Conservation (phyloP, 768 basidiomycete species). For the Suillus paluster region DNA sequence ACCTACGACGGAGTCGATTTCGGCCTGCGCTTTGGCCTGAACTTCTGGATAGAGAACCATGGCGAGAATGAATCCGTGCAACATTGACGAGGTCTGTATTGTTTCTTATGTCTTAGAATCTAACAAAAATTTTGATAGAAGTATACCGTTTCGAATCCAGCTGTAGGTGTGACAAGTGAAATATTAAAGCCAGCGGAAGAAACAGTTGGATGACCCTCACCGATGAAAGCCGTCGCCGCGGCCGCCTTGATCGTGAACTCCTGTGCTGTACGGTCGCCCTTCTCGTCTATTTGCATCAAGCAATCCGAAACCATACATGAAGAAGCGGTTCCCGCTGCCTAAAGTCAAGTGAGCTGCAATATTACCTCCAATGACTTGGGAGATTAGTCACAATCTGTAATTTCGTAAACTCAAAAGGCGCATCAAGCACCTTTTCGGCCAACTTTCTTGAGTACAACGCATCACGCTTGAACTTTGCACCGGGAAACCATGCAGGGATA, state of each 20-base stretch:
- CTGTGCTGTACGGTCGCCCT: conserved; percentile 5
- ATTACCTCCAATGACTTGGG: neutral
- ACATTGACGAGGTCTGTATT: conserved; percentile 18
- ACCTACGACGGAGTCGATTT: conserved; percentile 23
- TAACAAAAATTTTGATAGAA: neutral
- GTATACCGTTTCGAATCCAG: neutral
- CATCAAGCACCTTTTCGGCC: conserved; percentile 18
- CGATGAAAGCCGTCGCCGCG: conserved; percentile 24
- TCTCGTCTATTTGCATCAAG: conserved; percentile 9
- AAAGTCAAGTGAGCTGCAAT: neutral
- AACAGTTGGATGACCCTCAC: conserved; percentile 13
- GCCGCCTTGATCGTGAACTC: conserved; percentile 25
- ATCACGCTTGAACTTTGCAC: conserved; percentile 15
- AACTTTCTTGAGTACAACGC: conserved; percentile 15
- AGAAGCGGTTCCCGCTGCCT: conserved; percentile 26
- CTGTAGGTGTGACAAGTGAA: neutral
- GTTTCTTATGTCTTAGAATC: neutral
- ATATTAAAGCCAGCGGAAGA: neutral
- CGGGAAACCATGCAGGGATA: conserved; percentile 25
- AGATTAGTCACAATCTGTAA: conserved; percentile 7
- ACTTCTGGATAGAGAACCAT: conserved; percentile 26
- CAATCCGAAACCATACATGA: conserved; percentile 28
- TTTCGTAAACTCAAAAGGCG: conserved; percentile 29
- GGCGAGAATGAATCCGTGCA: conserved; percentile 22
- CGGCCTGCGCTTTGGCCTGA: conserved; percentile 24